Conservation (phyloP, 1,284 basidiomycete species). For the Malassezia restricta region DNA sequence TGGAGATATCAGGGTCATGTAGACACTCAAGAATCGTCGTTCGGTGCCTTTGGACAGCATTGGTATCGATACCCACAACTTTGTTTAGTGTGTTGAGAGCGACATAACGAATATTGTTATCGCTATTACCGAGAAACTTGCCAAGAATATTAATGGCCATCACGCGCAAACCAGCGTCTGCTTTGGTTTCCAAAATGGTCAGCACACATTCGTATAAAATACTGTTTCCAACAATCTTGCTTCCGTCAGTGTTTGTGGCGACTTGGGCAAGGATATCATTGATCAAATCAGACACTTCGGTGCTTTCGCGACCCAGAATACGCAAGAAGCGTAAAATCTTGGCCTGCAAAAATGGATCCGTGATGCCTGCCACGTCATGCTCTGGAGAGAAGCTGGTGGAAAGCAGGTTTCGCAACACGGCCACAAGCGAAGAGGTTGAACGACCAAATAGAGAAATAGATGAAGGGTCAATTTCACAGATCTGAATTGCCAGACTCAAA, state of each 20-base stretch:
- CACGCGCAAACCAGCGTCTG: slow-evolving; percentile 83
- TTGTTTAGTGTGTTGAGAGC: slow-evolving; percentile 97
- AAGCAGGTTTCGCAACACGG: slow-evolving; percentile 85
- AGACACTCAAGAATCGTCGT: slow-evolving; percentile 97
- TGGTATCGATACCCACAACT: slow-evolving; percentile 93
- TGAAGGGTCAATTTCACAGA: slow-evolving; percentile 67
- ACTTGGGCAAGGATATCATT: slow-evolving; percentile 98
- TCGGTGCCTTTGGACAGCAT: slow-evolving; percentile 92
- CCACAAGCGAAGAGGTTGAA: slow-evolving; percentile 65
- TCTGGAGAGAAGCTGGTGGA: slow-evolving; percentile 97
- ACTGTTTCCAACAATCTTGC: slow-evolving; percentile 96
- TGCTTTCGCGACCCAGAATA: slow-evolving; percentile 72
- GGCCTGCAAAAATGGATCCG: slow-evolving; percentile 94
- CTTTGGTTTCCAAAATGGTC: slow-evolving; percentile 94
- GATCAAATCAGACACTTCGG: slow-evolving; percentile 79
- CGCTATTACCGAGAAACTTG: slow-evolving; percentile 92
- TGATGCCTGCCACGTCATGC: slow-evolving; percentile 98
- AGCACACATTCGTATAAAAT: slow-evolving; percentile 97
- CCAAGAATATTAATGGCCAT: slow-evolving; percentile 99
- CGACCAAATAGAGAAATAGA: slow-evolving; percentile 69
- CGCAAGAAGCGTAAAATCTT: slow-evolving; percentile 90
- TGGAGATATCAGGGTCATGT: slow-evolving; percentile 96
- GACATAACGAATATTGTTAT: slow-evolving; percentile 97
- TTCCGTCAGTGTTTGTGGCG: slow-evolving; percentile 93
- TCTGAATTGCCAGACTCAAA: slow-evolving; percentile 87